A percentile compares a stretch with the other conserved stretches of the same genome.
Evolutionary conservation across 2,329 filamentous ascomycete species (phyloP).

Genomic region (Hawksworthiomyces lignivorus): DNA sequence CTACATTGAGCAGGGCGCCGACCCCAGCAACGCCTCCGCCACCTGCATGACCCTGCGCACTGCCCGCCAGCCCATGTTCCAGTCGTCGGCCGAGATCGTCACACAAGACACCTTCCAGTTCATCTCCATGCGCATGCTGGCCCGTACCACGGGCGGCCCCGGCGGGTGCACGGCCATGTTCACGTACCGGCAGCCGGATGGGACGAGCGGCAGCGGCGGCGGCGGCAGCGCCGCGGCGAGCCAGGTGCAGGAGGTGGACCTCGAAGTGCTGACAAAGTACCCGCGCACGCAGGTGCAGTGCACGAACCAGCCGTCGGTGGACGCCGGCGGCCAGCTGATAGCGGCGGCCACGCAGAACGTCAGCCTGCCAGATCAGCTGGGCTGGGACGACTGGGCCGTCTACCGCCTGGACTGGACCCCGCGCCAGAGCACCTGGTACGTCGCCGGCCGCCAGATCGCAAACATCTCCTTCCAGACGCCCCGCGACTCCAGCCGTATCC

Average conservation of each 20-base stretch:
- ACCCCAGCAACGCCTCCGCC: slow-evolving; percentile 25
- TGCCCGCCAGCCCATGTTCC: slow-evolving; percentile 33
- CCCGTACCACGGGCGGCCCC: slow-evolving; percentile 37
- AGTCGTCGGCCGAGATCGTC: slow-evolving; percentile 42
- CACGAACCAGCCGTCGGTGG: slow-evolving; percentile 53
- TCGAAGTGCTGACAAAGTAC: slow-evolving; percentile 44
- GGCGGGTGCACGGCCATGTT: slow-evolving; percentile 48
- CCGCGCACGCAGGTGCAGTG: slow-evolving; percentile 40
- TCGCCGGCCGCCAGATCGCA: slow-evolving; percentile 42
- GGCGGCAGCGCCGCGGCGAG: slow-evolving; percentile 15
- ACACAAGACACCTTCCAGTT: slow-evolving; percentile 30
- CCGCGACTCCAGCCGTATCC: slow-evolving; percentile 40
- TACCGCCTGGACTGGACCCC: slow-evolving; percentile 55
- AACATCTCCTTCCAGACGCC: slow-evolving; percentile 50
- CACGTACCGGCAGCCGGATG: slow-evolving; percentile 32
- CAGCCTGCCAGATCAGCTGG: slow-evolving; percentile 33
- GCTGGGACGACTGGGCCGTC: slow-evolving; percentile 49
- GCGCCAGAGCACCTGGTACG: slow-evolving; percentile 46
- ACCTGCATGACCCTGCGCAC: slow-evolving; percentile 44
- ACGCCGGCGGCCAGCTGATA: slow-evolving; percentile 34
- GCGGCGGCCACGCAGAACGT: slow-evolving; percentile 39
- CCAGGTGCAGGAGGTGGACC: slow-evolving; percentile 42
- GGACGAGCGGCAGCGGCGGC: slow-evolving; percentile 5
- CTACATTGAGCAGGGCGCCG: slow-evolving; percentile 36
- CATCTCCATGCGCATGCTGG: slow-evolving; percentile 42